phyloP scores from a whole-genome alignment of 768 basidiomycete species.

The Mycena haematopus region DNA sequence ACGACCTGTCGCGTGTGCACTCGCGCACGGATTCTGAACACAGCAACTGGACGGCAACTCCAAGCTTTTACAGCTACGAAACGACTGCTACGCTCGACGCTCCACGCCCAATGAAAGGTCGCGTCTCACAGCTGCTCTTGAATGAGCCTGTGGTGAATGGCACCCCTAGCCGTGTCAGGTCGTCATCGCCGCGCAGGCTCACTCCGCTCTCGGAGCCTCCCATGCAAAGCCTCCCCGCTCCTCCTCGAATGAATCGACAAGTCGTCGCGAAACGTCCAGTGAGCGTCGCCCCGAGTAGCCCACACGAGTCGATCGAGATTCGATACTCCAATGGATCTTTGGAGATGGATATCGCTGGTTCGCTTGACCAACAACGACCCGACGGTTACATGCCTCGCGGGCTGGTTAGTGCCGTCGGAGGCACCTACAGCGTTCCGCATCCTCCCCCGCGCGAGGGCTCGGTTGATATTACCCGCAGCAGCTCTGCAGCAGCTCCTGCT shows the following conservation, averaged over 20 bases:
- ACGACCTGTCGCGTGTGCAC: slow-evolving; percentile 14
- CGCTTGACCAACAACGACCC: slow-evolving; percentile 29
- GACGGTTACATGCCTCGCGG: slow-evolving; percentile 35
- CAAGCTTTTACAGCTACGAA: slow-evolving; percentile 32
- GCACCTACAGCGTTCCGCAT: slow-evolving; percentile 21
- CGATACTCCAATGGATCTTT: slow-evolving; percentile 7
- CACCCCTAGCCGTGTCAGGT: slow-evolving; percentile 16
- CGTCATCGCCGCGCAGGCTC: slow-evolving; percentile 22
- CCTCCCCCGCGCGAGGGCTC: slow-evolving; percentile 15
- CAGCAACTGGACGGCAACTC: slow-evolving; percentile 24
- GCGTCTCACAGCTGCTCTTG: slow-evolving; percentile 23
- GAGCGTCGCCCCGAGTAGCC: slow-evolving; percentile 12
- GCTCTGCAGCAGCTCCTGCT: not conserved
- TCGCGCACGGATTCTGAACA: slow-evolving; percentile 28
- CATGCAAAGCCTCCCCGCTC: slow-evolving; percentile 41
- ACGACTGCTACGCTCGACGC: slow-evolving; percentile 10
- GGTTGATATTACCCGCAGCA: slow-evolving; percentile 16
- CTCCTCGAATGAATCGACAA: slow-evolving; percentile 38
- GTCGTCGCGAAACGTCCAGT: slow-evolving; percentile 13
- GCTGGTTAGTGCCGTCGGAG: slow-evolving; percentile 30
- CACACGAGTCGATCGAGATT: slow-evolving; percentile 21
- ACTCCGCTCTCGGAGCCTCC: slow-evolving; percentile 25
- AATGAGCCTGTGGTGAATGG: slow-evolving; percentile 24
- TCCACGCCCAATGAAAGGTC: slow-evolving; percentile 11
- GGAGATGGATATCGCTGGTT: slow-evolving; percentile 29